phyloP scores from a whole-genome alignment of 257 asterid species.

The Nicotiana paniculata region DNA sequence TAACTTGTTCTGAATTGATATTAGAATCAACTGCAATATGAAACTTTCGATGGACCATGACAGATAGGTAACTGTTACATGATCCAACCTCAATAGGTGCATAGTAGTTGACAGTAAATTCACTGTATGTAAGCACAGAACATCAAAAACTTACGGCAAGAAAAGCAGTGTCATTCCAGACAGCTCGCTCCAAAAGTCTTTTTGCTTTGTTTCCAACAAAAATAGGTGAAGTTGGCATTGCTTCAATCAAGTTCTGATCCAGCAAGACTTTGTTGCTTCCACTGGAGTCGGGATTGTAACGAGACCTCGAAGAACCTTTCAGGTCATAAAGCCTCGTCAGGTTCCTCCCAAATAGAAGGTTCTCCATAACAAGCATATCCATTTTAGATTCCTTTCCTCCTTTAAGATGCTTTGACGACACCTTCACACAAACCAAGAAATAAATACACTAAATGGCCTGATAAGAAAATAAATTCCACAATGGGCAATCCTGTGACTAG shows the following conservation, averaged over 20 bases:
- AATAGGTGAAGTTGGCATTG: constrained; percentile 97
- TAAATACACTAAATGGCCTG: neutral
- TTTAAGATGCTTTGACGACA: constrained; percentile 62
- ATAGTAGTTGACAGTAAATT: neutral
- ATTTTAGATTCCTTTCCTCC: constrained; percentile 92
- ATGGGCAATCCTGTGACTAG: neutral
- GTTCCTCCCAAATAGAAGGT: constrained; percentile 82
- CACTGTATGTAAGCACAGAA: neutral
- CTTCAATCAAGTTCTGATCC: constrained; percentile 94
- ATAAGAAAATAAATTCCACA: neutral
- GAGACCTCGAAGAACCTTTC: constrained; percentile 91
- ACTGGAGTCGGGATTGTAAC: constrained; percentile 79
- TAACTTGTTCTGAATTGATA: neutral
- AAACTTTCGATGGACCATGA: neutral
- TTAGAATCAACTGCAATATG: neutral
- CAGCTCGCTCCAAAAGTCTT: constrained; percentile 79
- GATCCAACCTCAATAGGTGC: neutral
- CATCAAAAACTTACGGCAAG: constrained; percentile 67
- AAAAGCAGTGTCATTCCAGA: constrained; percentile 95
- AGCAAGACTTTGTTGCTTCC: constrained; percentile 86
- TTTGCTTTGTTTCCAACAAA: constrained; percentile 92
- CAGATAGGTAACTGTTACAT: neutral
- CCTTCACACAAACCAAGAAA: constrained; percentile 40
- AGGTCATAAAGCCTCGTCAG: constrained; percentile 84
- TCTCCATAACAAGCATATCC: constrained; percentile 96